Evolutionary conservation across 2,329 filamentous ascomycete species (phyloP), one percentile per base, ranked within the genome.

Genomic region (Coniochaeta sp.): DNA sequence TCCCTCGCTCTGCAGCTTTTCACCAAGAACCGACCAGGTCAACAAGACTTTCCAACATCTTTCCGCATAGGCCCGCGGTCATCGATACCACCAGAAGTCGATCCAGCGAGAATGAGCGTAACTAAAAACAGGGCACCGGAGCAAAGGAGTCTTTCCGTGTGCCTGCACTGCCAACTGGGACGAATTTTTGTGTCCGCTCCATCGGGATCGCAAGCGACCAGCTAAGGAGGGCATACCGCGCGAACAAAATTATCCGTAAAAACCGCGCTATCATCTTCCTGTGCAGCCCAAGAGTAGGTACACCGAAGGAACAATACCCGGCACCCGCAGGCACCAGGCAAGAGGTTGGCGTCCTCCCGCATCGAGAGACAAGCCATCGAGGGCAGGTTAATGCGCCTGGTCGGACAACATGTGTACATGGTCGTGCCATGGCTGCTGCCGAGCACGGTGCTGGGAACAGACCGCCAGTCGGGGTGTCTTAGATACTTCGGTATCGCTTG

Each of bases 161-260:
- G 89, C 72, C 79, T 82, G 89, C 91, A 90, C 84, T 88, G 85
- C 88, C 89, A 87, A 90, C 89, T 74, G 81, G 88, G 91, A 96
- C 88, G 86, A 79, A 90, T 95, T 92, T 97, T 96, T 96, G 89
- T 79, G 89, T 93, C 88, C 89, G 87, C 89, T 86, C 85, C 85
- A 69, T 69, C 71, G 66, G 64, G 69, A 30, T 68, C 66, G 63
- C 54, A 57, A 59, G 67, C 59, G 67, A 71, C 71, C 69, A 68
- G 71, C 68, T 71, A 72, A 74, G 84, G 84, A 87, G 86, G 88
- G 89, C 86, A 75, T 79, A 71, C 70, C 78, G 80, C 87, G 82
- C 90, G 90, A 83, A 89, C 90, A 96, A 97, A 96, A 76, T 93
- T 91, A 88, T 96, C 91, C 82, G 81, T 82, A 96, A 97, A 97